Evolutionary conservation across 202 grass and related monocot species (phyloP), one percentile per base, ranked within the genome.

Genomic region (Carex arenaria): DNA sequence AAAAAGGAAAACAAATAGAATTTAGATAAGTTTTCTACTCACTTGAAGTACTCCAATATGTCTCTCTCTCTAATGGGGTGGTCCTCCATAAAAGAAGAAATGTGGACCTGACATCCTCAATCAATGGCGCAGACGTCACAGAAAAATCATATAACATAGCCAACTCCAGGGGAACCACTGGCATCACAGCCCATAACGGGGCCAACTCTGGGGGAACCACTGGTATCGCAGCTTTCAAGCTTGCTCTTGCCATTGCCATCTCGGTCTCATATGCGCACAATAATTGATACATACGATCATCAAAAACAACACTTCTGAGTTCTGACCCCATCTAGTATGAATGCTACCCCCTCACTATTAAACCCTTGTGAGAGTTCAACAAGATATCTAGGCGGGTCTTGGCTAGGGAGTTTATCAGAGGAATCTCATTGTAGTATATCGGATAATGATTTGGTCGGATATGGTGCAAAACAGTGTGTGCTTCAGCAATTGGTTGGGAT

Each of bases 81-180:
- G 7, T 87, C 88, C 43, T 54, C 82, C 3, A 86, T 89, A 49
- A 92, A 95, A 12, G 88, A 26, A 87, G 45, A 74, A 92, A 87
- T 90, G 90, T 89, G 45, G 90, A 89, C 59, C 90, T 82, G 74
- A 12, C 82, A 82, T 95, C 90, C 85, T 89, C 86, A 0, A 78
- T 53, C 64, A 72, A 76, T 1, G 47, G 13, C 4, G 11, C 7
- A 0, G 26, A 26, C 26, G 6, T 9, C 0, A 2, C 4, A 23
- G 7, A 1, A 42, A 1, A 1, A 61, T 69, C 18, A 55, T 66
- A 93, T 0, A 73, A 40, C 0, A 14, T 74, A 52, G 82, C 78
- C 17, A 96, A 76, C 81, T 63, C 76, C 0, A n/a, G 54, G 0
- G 20, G 52, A 15, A 79, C 4, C 38, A 40, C 38, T 40, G 5